These are phyloP conservation scores for Salinomyces thailandicus DNA, from an alignment of 2,329 filamentous ascomycete species.

Conservation along the genomic window DNA sequence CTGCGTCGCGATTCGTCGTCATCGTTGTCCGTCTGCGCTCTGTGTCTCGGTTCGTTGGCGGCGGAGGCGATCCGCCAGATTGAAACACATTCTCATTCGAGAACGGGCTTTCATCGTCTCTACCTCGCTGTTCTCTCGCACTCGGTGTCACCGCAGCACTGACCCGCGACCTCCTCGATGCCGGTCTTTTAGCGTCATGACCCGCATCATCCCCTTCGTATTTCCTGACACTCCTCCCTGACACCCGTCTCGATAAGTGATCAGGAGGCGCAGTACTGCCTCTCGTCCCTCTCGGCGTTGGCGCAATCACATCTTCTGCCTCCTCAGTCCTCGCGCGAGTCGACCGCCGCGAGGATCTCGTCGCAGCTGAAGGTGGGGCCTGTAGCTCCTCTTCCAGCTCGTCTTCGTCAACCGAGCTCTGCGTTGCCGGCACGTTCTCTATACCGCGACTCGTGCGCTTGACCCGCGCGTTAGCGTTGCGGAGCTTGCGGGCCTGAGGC, in stretches of 20 bases:
- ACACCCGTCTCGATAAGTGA: slow-evolving; percentile 26
- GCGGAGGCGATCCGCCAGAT: slow-evolving; percentile 19
- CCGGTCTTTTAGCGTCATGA: slow-evolving; percentile 37
- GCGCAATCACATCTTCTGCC: slow-evolving; percentile 23
- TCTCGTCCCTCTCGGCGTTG: slow-evolving; percentile 19
- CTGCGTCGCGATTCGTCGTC: slow-evolving; percentile 27
- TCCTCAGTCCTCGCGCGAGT: slow-evolving; percentile 30
- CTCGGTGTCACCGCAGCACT: slow-evolving; percentile 17
- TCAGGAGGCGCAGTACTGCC: slow-evolving; percentile 26
- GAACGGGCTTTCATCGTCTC: slow-evolving; percentile 54
- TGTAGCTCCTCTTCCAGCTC: slow-evolving; percentile 38
- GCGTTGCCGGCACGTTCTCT: slow-evolving; percentile 49
- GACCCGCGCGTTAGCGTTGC: slow-evolving; percentile 63
- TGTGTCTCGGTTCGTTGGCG: slow-evolving; percentile 51
- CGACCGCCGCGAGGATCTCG: slow-evolving; percentile 19
- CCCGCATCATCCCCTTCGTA: slow-evolving; percentile 30
- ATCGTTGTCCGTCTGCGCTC: slow-evolving; percentile 44
- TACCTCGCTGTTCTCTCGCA: slow-evolving; percentile 26
- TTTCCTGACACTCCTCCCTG: slow-evolving; percentile 34
- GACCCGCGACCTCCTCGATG: slow-evolving; percentile 15
- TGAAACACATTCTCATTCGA: slow-evolving; percentile 90
- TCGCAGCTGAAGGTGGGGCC: slow-evolving; percentile 29
- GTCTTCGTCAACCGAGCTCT: slow-evolving; percentile 45
- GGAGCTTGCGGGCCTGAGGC: slow-evolving; percentile 66
- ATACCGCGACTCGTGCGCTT: slow-evolving; percentile 86